Conservation (phyloP, 2,329 filamentous ascomycete species). For the Talaromyces sp. region DNA sequence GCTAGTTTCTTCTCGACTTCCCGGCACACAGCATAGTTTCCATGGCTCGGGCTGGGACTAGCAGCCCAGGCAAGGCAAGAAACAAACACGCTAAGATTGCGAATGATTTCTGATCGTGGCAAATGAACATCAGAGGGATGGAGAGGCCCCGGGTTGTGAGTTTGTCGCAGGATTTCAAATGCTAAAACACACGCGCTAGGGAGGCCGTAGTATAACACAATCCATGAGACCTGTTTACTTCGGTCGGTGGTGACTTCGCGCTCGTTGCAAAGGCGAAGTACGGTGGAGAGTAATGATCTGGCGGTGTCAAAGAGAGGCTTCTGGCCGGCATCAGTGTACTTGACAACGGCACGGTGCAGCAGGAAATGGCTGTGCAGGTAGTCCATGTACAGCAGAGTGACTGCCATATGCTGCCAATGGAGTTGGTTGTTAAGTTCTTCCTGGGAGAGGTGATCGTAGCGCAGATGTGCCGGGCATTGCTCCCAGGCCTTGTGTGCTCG, state of each 20-base stretch:
- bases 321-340: conserved; percentile 27
- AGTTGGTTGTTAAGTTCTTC: conserved; percentile 7
- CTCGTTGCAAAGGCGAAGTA: conserved; percentile 24
- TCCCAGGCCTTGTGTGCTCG: conserved; percentile 17
- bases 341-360: conserved; percentile 29
- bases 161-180: conserved; percentile 26
- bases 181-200: conserved; percentile 26
- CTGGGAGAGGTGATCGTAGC: conserved; percentile 16
- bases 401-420: conserved; percentile 8
- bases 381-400: conserved; percentile 28
- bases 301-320: conserved; percentile 29
- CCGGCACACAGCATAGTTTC: conserved; percentile 32
- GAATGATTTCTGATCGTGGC: conserved; percentile 21
- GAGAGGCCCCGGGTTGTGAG: conserved; percentile 21
- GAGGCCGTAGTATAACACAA: conserved; percentile 25
- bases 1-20: conserved; percentile 33
- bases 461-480: conserved; percentile 17
- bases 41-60: conserved; percentile 27
- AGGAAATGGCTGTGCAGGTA: conserved; percentile 33
- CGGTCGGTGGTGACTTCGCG: conserved; percentile 26
- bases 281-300: conserved; percentile 25
- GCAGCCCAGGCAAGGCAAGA: conserved; percentile 28
- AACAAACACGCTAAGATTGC: conserved; percentile 18
- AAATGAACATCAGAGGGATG: conserved; percentile 5
- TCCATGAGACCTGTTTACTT: conserved; percentile 30